phyloP scores from a whole-genome alignment of 176 grass and related monocot species.

The Lolium multiflorum region DNA sequence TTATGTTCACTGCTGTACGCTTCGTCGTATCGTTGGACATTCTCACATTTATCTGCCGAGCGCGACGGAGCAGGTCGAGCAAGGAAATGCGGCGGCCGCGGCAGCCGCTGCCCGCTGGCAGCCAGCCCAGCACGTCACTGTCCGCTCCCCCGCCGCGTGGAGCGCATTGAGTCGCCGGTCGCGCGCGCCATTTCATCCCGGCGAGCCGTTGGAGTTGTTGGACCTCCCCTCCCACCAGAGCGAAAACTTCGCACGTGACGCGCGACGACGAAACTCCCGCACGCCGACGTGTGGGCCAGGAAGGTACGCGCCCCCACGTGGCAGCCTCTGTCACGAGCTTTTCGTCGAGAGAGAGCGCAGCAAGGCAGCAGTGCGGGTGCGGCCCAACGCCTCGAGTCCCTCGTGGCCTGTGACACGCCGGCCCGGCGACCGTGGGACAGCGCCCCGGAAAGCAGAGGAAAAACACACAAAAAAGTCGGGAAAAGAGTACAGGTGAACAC shows the following conservation, averaged over 20 bases:
- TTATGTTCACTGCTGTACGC: too few species aligned
- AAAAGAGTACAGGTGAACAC: not conserved
- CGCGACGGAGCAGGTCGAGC: not conserved
- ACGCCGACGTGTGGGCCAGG: conserved; percentile 38
- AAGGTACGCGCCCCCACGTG: not conserved
- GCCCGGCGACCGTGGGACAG: not conserved
- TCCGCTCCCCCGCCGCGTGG: not conserved
- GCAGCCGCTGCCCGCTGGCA: not conserved
- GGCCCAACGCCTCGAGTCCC: not conserved
- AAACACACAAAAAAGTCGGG: not conserved
- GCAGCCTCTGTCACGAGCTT: not conserved
- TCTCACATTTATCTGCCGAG: not conserved
- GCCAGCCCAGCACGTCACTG: not conserved
- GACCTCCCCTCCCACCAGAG: not conserved
- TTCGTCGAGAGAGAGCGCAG: too few species aligned
- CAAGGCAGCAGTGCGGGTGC: not conserved
- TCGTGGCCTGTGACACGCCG: too few species aligned
- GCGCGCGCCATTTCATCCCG: not conserved
- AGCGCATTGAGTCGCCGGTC: not conserved
- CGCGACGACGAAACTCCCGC: not conserved
- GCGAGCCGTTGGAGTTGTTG: conserved; percentile 40
- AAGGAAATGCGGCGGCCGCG: not conserved
- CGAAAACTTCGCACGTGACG: not conserved
- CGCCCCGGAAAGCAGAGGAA: conserved; percentile 22
- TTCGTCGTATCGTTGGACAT: not conserved